These are phyloP conservation scores for Lasiodiplodia citricola DNA, from an alignment of 2,329 filamentous ascomycete genomes.

Conservation along the genomic window DNA sequence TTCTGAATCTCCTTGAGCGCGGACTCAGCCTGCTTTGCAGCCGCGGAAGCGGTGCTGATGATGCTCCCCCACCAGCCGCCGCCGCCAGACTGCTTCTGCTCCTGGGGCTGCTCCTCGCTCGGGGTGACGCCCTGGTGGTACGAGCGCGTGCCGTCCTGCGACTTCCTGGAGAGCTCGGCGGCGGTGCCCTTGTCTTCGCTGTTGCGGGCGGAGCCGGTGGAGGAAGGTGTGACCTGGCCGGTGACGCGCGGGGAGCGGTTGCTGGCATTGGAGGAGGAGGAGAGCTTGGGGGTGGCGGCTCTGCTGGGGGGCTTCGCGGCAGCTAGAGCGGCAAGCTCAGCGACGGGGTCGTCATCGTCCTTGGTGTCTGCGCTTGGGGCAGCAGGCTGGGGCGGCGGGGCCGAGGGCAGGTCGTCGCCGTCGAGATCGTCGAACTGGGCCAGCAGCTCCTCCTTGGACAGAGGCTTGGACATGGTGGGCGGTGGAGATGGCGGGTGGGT, in stretches of 20 bases:
- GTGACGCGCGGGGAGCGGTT: conserved; percentile 38
- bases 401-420: conserved; percentile 37
- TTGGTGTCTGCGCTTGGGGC: conserved; percentile 49
- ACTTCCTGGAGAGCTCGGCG: conserved; percentile 64
- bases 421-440: conserved; percentile 53
- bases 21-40: conserved; percentile 83
- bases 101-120: conserved; percentile 57
- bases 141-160: conserved; percentile 75
- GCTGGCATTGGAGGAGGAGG: conserved; percentile 51
- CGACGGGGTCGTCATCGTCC: conserved; percentile 74
- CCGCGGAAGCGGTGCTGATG: conserved; percentile 77
- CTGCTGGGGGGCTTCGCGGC: conserved; percentile 66
- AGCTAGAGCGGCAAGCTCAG: conserved; percentile 82
- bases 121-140: conserved; percentile 75
- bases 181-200: conserved; percentile 65
- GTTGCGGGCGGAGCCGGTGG: conserved; percentile 46
- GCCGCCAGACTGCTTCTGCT: conserved; percentile 47
- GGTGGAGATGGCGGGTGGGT: background rate
- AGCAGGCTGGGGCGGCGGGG: conserved; percentile 39
- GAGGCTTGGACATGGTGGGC: conserved; percentile 45
- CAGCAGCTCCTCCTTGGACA: conserved; percentile 51
- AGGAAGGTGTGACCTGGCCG: conserved; percentile 45
- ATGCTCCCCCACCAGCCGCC: conserved; percentile 73
- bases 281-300: conserved; percentile 79
- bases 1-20: conserved; percentile 94